phyloP scores from a whole-genome alignment of 2,329 filamentous ascomycete genomes.

The Botrytis medusae region DNA sequence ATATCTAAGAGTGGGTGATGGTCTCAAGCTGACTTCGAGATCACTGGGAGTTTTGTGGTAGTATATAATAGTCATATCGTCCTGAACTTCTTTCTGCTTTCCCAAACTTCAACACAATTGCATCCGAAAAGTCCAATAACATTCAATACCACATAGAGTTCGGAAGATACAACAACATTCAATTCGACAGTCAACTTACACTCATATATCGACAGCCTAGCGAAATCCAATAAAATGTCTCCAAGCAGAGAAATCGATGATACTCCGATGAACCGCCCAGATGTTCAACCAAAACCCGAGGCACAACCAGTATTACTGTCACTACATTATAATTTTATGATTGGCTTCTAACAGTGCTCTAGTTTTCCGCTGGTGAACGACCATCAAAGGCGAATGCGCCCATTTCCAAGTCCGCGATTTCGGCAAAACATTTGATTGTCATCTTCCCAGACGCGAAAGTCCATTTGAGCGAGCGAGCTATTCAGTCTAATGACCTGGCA shows the following conservation, averaged over 20 bases:
- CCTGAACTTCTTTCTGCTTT: not conserved
- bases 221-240: not conserved
- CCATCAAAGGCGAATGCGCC: not conserved
- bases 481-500: not conserved
- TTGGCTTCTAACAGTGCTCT: not conserved
- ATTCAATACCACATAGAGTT: not conserved
- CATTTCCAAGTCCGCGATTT: not conserved
- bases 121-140: not conserved
- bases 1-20: not conserved
- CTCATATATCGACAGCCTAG: not conserved
- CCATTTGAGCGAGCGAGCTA: not conserved
- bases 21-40: not conserved
- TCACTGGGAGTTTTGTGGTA: not conserved
- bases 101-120: not conserved
- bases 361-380: not conserved
- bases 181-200: not conserved
- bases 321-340: not conserved
- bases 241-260: not conserved
- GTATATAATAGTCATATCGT: not conserved
- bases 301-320: not conserved
- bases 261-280: too few species aligned
- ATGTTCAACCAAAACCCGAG: not conserved
- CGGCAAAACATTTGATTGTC: not conserved
- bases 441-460: not conserved
- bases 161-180: not conserved